phyloP scores from a whole-genome alignment of 1,139 yeast species.

The Hyphopichia wangnamkhiaoensis region DNA sequence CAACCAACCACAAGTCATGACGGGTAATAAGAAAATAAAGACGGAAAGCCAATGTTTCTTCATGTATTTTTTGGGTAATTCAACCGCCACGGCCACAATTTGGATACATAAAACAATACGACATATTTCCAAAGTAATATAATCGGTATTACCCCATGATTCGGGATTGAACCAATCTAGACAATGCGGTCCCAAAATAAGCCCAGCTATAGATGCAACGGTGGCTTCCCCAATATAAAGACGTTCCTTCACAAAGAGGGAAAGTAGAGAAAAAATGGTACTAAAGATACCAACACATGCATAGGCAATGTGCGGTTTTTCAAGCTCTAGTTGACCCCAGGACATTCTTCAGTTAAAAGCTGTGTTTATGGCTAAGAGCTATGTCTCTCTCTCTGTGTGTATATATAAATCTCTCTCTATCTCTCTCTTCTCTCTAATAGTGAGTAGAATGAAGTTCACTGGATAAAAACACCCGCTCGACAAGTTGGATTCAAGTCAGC shows the following conservation, averaged over 20 bases:
- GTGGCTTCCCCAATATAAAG: conserved; percentile 95
- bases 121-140: conserved; percentile 83
- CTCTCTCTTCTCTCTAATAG: too few species aligned
- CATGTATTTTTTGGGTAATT: conserved; percentile 92
- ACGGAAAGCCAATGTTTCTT: conserved; percentile 88
- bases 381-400: too few species aligned
- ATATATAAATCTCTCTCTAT: too few species aligned
- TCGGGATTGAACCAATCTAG: conserved; percentile 85
- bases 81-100: conserved; percentile 97
- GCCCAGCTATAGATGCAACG: conserved; percentile 87
- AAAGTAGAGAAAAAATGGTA: conserved; percentile 82
- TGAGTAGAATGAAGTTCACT: too few species aligned
- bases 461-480: too few species aligned
- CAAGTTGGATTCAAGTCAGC: too few species aligned
- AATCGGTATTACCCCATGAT: conserved; percentile 89
- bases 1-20: conserved; percentile 94
- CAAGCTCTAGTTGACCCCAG: conserved; percentile 46
- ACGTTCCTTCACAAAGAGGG: conserved; percentile 86
- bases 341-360: too few species aligned
- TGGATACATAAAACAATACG: conserved; percentile 88
- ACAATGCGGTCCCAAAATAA: conserved; percentile 93
- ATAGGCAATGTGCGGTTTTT: conserved; percentile 78
- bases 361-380: too few species aligned
- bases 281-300: conserved; percentile 92
- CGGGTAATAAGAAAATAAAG: conserved; percentile 75